These are phyloP conservation scores for Populus hybrid DNA, from an alignment of 441 rosid genomes.

Conservation along the genomic window DNA sequence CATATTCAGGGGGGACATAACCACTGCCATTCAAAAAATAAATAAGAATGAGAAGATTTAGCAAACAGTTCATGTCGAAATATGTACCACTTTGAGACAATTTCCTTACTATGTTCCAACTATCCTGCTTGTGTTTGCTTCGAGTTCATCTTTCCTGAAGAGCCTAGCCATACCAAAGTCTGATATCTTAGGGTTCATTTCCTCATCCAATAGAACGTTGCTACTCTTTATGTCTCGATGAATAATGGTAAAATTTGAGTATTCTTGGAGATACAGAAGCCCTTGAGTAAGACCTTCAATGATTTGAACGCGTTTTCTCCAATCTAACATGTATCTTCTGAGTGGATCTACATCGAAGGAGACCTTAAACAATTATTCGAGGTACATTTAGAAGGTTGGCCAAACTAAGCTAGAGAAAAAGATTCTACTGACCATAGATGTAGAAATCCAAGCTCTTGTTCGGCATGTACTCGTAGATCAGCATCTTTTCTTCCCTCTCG, in stretches of 20 bases:
- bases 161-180: constrained; percentile 34
- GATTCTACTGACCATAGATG: constrained; percentile 30
- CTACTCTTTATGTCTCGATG: constrained; percentile 36
- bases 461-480: constrained; percentile 25
- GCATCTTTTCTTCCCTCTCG: constrained; percentile 44
- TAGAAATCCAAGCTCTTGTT: constrained; percentile 39
- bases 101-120: constrained; percentile 36
- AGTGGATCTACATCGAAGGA: constrained; percentile 15
- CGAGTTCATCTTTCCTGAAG: constrained; percentile 21
- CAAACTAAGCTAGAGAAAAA: background rate
- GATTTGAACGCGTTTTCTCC: constrained; percentile 25
- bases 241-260: constrained; percentile 31
- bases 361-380: too few relatives aligned
- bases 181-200: background rate
- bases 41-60: background rate
- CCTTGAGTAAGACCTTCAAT: constrained; percentile 36
- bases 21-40: constrained; percentile 8
- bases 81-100: too few relatives aligned
- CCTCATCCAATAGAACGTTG: constrained; percentile 26
- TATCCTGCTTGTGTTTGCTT: constrained; percentile 23
- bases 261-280: constrained; percentile 35
- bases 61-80: too few relatives aligned
- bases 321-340: constrained; percentile 13
- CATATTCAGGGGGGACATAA: constrained; percentile 25
- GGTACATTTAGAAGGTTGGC: too few relatives aligned